Percentiles rank a stretch among this genome's conserved stretches.
Evolutionary conservation across 2,329 filamentous ascomycete species (phyloP).

Genomic region (Teratosphaeria pseudoeucalypti): DNA sequence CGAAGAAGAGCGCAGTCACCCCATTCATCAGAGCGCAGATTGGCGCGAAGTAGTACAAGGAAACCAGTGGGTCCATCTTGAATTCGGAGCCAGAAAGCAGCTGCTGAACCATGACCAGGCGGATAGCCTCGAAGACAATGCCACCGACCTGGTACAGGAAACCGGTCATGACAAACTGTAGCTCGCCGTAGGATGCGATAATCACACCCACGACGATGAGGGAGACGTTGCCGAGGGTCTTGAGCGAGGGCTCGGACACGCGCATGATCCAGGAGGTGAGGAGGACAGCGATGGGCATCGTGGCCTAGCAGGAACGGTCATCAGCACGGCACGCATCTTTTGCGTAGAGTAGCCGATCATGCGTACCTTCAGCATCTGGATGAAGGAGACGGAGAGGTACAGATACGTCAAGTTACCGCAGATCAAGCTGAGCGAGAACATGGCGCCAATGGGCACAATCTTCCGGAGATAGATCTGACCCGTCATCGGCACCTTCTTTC

Average conservation of each 20-base stretch:
- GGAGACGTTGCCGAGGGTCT: slow-evolving; percentile 83
- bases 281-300: slow-evolving; percentile 86
- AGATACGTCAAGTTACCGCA: slow-evolving; percentile 94
- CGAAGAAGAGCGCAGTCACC: slow-evolving; percentile 60
- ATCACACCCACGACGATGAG: slow-evolving; percentile 91
- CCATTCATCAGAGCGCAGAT: slow-evolving; percentile 77
- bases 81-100: slow-evolving; percentile 72
- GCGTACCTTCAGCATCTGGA: slow-evolving; percentile 92
- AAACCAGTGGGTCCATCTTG: slow-evolving; percentile 87
- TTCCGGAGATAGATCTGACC: slow-evolving; percentile 84
- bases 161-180: slow-evolving; percentile 75
- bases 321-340: neutral
- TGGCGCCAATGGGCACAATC: slow-evolving; percentile 87
- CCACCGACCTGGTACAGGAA: slow-evolving; percentile 71
- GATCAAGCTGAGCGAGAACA: slow-evolving; percentile 93
- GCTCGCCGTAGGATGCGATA: slow-evolving; percentile 90
- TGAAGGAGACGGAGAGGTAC: slow-evolving; percentile 91
- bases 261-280: slow-evolving; percentile 82
- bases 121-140: slow-evolving; percentile 71
- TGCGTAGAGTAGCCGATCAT: slow-evolving; percentile 4
- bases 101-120: slow-evolving; percentile 74
- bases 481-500: slow-evolving; percentile 96
- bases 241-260: slow-evolving; percentile 71
- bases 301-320: slow-evolving; percentile 51
- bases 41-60: slow-evolving; percentile 81